phyloP scores from a whole-genome alignment of 176 grass and related monocot species.

The Aegilops speltoides region DNA sequence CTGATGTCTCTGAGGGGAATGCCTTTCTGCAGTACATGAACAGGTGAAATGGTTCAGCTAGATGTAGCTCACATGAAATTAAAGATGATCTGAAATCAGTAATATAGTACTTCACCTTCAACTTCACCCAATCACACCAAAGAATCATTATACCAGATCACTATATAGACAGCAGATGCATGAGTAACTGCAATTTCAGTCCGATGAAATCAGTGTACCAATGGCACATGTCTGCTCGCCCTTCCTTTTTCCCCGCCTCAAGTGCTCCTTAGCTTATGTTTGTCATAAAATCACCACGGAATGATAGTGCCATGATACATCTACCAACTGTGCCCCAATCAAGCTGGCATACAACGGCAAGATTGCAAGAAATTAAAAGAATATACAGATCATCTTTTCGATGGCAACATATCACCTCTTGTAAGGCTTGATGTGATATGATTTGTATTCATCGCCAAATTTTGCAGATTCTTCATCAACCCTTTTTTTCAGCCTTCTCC shows the following conservation, averaged over 20 bases:
- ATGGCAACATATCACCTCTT: slow-evolving; percentile 56
- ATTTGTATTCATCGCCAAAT: slow-evolving; percentile 77
- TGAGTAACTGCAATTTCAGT: background rate
- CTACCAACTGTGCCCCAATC: background rate
- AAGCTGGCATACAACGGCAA: background rate
- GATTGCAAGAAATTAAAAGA: background rate
- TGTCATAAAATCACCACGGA: background rate
- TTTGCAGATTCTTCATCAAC: slow-evolving; percentile 89
- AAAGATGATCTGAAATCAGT: background rate
- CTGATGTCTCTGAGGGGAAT: background rate
- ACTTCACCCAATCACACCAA: background rate
- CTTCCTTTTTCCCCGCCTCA: background rate
- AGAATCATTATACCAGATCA: background rate
- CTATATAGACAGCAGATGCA: background rate
- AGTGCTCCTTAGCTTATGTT: background rate
- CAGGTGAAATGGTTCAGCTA: background rate
- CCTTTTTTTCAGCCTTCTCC: slow-evolving; percentile 86
- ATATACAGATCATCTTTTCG: background rate
- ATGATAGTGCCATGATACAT: background rate
- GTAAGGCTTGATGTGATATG: slow-evolving; percentile 81
- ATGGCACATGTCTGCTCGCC: background rate
- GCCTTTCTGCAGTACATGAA: background rate
- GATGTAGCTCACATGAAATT: background rate
- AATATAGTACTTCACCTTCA: background rate
- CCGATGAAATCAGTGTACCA: background rate